phyloP scores from a whole-genome alignment of 2,329 filamentous ascomycete genomes.

The Fusarium buxicola region DNA sequence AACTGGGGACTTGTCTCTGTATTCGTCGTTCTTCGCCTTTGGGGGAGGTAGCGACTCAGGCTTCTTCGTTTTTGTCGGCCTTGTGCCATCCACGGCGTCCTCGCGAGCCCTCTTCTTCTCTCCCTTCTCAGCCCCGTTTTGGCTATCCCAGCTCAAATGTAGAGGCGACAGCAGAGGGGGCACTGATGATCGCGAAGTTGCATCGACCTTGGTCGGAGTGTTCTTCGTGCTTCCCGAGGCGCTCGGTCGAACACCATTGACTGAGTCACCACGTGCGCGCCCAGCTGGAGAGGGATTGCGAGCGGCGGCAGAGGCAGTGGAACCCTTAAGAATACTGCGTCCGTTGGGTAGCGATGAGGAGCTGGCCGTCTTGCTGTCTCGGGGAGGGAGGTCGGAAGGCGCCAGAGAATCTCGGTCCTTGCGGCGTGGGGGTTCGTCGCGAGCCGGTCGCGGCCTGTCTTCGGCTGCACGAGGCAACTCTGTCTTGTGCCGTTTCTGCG shows the following conservation, averaged over 20 bases:
- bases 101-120: conserved; percentile 51
- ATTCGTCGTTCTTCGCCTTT: conserved; percentile 48
- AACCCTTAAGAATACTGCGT: conserved; percentile 49
- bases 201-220: conserved; percentile 54
- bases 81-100: conserved; percentile 46
- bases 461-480: conserved; percentile 52
- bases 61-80: conserved; percentile 48
- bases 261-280: conserved; percentile 54
- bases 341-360: conserved; percentile 53
- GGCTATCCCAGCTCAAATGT: conserved; percentile 58
- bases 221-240: conserved; percentile 49
- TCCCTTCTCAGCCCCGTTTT: conserved; percentile 48
- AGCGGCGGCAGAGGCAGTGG: conserved; percentile 40
- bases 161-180: conserved; percentile 67
- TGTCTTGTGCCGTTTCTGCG: conserved; percentile 60
- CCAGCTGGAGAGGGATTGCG: conserved; percentile 52
- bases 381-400: conserved; percentile 46
- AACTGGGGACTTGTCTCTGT: conserved; percentile 53
- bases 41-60: conserved; percentile 41
- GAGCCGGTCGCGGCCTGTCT: conserved; percentile 48
- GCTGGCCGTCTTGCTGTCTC: conserved; percentile 43
- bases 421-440: conserved; percentile 50
- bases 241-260: conserved; percentile 57
- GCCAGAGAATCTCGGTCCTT: conserved; percentile 48
- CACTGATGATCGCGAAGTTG: conserved; percentile 54